Percentiles rank a stretch among this genome's conserved stretches.
phyloP scores from a whole-genome alignment of 2,329 filamentous ascomycete species.

The Ophiostoma populinum region DNA sequence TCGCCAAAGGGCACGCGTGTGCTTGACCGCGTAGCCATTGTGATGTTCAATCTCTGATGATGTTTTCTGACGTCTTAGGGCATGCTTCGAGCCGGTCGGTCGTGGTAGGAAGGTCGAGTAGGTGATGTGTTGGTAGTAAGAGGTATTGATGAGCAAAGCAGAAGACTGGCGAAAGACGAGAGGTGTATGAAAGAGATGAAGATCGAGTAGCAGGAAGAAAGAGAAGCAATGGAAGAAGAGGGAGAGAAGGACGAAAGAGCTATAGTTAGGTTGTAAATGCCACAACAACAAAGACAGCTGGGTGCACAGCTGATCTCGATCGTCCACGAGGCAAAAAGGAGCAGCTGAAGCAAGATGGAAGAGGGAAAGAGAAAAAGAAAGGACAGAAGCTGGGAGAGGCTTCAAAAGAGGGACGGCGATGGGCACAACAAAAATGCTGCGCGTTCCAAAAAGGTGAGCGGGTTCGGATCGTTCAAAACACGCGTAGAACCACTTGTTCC shows the following conservation, averaged over 20 bases:
- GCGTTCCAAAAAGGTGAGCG: conserved; percentile 2
- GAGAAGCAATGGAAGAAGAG: background rate
- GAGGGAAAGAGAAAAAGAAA: conserved; percentile 1
- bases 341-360: background rate
- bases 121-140: background rate
- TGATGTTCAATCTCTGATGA: conserved; percentile 4
- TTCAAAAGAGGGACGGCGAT: background rate
- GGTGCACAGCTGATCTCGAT: conserved; percentile 2
- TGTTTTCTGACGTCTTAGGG: conserved; percentile 1
- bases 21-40: conserved; percentile 14
- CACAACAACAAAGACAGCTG: conserved; percentile 1
- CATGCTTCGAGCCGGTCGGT: too few species aligned
- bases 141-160: background rate
- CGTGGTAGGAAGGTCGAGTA: background rate
- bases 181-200: background rate
- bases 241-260: conserved; percentile 1
- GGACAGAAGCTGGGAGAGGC: too few species aligned
- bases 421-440: background rate
- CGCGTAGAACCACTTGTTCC: conserved; percentile 6
- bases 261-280: background rate
- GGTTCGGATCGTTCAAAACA: conserved; percentile 1
- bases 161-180: background rate
- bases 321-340: background rate
- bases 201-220: background rate
- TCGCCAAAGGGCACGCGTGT: conserved; percentile 16